phyloP scores from a whole-genome alignment of 1,284 basidiomycete genomes.

The Cutaneotrichosporon mucoides region DNA sequence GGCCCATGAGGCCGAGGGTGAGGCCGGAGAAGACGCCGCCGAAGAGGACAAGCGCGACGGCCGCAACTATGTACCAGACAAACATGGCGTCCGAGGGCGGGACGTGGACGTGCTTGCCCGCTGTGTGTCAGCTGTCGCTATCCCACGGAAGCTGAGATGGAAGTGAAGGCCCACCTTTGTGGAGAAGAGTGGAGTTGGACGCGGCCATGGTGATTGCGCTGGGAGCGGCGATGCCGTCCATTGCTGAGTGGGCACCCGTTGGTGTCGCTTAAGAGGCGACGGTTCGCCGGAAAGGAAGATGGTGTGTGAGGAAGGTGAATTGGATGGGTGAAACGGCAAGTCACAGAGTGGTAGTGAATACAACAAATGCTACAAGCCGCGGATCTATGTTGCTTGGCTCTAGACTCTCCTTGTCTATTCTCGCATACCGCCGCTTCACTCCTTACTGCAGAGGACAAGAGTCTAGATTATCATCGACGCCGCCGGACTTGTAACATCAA shows the following conservation, averaged over 20 bases:
- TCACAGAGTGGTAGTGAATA: too few species aligned
- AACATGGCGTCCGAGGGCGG: constrained; percentile 29
- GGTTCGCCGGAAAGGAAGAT: background rate
- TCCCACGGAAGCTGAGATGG: background rate
- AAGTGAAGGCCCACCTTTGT: too few species aligned
- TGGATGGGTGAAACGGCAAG: too few species aligned
- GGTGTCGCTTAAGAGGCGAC: background rate
- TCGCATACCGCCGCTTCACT: too few species aligned
- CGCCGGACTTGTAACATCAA: too few species aligned
- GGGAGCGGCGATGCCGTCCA: background rate
- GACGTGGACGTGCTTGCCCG: constrained; percentile 35
- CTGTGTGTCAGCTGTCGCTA: background rate
- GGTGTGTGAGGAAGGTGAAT: background rate
- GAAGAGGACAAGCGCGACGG: constrained; percentile 30
- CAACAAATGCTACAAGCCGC: too few species aligned
- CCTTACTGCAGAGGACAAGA: too few species aligned
- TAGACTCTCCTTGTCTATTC: too few species aligned
- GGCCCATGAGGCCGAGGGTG: constrained; percentile 54
- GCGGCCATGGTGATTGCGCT: background rate
- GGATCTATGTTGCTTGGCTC: too few species aligned
- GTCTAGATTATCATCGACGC: too few species aligned
- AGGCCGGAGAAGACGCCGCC: constrained; percentile 54
- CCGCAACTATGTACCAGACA: constrained; percentile 31
- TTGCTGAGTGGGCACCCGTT: background rate
- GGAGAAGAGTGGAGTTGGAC: background rate